phyloP scores from a whole-genome alignment of 1,284 basidiomycete species.

The Vanrija humicola region DNA sequence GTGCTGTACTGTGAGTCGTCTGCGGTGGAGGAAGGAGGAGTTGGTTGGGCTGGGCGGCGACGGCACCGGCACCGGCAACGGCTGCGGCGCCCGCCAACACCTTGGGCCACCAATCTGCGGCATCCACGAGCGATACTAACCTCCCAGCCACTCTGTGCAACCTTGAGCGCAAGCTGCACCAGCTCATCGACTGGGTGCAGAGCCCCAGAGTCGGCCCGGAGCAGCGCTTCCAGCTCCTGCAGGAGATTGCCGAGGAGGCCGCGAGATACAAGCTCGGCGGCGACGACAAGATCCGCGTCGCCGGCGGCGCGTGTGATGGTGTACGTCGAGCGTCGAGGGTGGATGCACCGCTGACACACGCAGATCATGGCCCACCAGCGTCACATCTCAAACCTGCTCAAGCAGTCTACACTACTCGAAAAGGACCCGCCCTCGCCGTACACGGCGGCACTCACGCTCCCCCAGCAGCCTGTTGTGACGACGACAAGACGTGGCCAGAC shows the following conservation, averaged over 20 bases:
- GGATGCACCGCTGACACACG: not conserved
- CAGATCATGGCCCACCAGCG: slow-evolving; percentile 65
- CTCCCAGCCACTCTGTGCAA: slow-evolving; percentile 62
- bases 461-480: slow-evolving; percentile 57
- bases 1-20: slow-evolving; percentile 67
- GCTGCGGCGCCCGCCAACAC: too few species aligned
- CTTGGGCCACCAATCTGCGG: not conserved
- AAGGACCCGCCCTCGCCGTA: slow-evolving; percentile 48
- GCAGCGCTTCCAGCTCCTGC: slow-evolving; percentile 78
- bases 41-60: not conserved
- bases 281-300: slow-evolving; percentile 98
- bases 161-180: slow-evolving; percentile 71
- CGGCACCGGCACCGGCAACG: too few species aligned
- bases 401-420: slow-evolving; percentile 51
- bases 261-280: slow-evolving; percentile 86
- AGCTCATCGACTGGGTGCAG: slow-evolving; percentile 70
- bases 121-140: not conserved
- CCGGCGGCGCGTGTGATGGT: slow-evolving; percentile 86
- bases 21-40: too few species aligned
- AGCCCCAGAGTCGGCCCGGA: slow-evolving; percentile 64
- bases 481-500: slow-evolving; percentile 28
- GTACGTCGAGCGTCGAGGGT: slow-evolving; percentile 41
- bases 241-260: slow-evolving; percentile 91
- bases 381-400: slow-evolving; percentile 57
- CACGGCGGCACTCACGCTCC: slow-evolving; percentile 62